These are phyloP conservation scores for Tricholoma bakamatsutake DNA, from an alignment of 768 basidiomycete genomes.

Conservation along the genomic window DNA sequence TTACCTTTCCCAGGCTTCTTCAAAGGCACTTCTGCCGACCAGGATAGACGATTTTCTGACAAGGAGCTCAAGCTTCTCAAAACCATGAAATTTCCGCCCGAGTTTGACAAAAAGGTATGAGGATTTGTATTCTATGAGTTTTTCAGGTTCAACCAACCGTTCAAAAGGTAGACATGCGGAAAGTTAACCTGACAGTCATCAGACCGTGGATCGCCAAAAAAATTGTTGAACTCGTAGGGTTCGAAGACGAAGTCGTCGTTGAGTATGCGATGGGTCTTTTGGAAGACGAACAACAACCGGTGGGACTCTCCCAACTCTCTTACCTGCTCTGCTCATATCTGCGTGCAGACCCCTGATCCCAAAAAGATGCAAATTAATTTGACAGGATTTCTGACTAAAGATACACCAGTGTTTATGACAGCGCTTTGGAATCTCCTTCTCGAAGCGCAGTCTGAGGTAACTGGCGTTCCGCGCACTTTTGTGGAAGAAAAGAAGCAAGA, in stretches of 20 bases:
- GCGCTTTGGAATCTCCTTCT: conserved; percentile 88
- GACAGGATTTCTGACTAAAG: conserved; percentile 86
- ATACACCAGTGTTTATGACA: conserved; percentile 83
- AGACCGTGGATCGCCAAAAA: conserved; percentile 95
- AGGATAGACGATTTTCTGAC: conserved; percentile 91
- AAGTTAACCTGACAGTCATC: conserved; percentile 90
- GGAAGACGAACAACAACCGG: conserved; percentile 81
- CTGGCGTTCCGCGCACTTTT: conserved; percentile 86
- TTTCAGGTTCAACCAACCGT: background rate
- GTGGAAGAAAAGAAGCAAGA: conserved; percentile 92
- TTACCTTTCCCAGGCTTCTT: conserved; percentile 58
- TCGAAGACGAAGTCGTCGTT: conserved; percentile 96
- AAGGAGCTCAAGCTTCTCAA: conserved; percentile 90
- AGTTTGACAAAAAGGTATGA: conserved; percentile 80
- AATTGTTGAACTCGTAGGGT: conserved; percentile 82
- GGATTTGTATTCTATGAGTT: background rate
- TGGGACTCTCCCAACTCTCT: conserved; percentile 29
- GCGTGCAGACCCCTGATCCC: conserved; percentile 74
- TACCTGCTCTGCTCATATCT: background rate
- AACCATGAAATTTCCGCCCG: conserved; percentile 82
- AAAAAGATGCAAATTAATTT: conserved; percentile 94
- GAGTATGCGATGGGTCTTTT: conserved; percentile 95
- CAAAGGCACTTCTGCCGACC: conserved; percentile 87
- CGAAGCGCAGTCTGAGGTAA: conserved; percentile 84
- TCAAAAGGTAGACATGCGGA: conserved; percentile 83